Percentiles rank a stretch among this genome's conserved stretches.
These are phyloP conservation scores for Albifimbria verrucaria DNA, from an alignment of 2,329 filamentous ascomycete species.

Conservation along the genomic window DNA sequence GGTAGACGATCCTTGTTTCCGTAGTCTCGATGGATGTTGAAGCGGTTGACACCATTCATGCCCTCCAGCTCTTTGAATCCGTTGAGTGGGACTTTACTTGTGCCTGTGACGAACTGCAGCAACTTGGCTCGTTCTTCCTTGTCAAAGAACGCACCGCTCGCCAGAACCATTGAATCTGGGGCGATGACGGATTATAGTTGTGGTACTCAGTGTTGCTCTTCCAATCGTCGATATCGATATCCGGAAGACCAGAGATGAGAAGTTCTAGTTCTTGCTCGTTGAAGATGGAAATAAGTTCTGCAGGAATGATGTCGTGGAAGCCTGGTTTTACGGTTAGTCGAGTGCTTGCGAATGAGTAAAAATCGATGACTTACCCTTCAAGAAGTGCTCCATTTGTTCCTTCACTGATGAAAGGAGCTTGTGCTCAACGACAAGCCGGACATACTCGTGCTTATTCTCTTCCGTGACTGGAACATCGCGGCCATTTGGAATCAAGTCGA, in stretches of 20 bases:
- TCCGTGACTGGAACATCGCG: slow-evolving; percentile 92
- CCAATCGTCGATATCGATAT: slow-evolving; percentile 98
- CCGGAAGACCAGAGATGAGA: slow-evolving; percentile 91
- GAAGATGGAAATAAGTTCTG: slow-evolving; percentile 93
- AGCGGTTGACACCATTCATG: slow-evolving; percentile 97
- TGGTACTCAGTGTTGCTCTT: slow-evolving; percentile 99
- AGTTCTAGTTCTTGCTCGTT: slow-evolving; percentile 97
- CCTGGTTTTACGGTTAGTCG: slow-evolving; percentile 42
- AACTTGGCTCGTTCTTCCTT: slow-evolving; percentile 98
- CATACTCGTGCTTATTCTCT: slow-evolving; percentile 98
- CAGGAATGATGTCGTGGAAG: slow-evolving; percentile 97
- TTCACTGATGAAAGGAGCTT: slow-evolving; percentile 88
- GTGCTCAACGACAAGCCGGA: slow-evolving; percentile 91
- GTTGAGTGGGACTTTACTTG: slow-evolving; percentile 95
- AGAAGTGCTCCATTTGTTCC: slow-evolving; percentile 90
- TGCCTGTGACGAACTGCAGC: slow-evolving; percentile 96
- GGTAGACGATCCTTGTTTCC: slow-evolving; percentile 94
- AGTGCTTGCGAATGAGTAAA: not conserved
- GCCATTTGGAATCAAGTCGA: slow-evolving; percentile 84
- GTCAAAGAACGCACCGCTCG: slow-evolving; percentile 95
- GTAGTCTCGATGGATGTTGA: slow-evolving; percentile 98
- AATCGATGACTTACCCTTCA: slow-evolving; percentile 59
- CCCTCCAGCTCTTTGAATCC: slow-evolving; percentile 99
- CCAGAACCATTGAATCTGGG: slow-evolving; percentile 99
- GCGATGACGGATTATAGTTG: slow-evolving; percentile 91